Evolutionary conservation across 2,329 filamentous ascomycete genomes (phyloP), one percentile per base, ranked within the genome.

Genomic region (Trichoderma atrobrunneum): DNA sequence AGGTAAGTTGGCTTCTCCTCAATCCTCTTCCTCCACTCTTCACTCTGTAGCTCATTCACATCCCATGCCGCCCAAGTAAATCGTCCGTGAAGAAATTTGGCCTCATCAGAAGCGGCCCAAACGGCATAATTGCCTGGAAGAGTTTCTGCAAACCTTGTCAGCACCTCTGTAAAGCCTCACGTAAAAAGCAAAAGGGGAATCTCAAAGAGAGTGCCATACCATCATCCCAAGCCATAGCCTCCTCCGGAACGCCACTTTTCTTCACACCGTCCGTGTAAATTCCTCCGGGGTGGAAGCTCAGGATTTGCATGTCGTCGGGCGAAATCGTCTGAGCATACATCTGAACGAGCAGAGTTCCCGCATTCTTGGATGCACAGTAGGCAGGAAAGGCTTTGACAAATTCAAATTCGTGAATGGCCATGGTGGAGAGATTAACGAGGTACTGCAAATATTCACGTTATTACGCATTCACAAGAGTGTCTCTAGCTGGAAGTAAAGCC

Each of bases 51-150:
- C 56, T 76, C 74, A n/a, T 75, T 77, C 1, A 84, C 78, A 73
- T 85, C 84, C 83, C 84, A 85, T 14, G 79, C 78, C 10, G 80
- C 77, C 78, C 80, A 82, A 2, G 82, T 77, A 36, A 81, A 81
- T 30, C 81, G 82, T 5, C 81, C 80, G 59, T 81, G 82, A 18
- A 85, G 73, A 60, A 85, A 84, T 6, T 70, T 73, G 3, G 84
- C 82, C 69, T 84, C 80, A 0, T 77, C 72, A 3, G 78, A 79
- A 3, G 82, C 79, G 2, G 80, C 75, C 84, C 83, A 85, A 4
- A 84, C 79, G 11, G 76, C 73, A 59, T 83, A 85, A 32, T 78
- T 60, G 0, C 72, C 74, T 1, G 74, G 60, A 24, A 76, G 67
- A 8, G 74, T 62, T 21, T 26, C 65, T 70, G 3, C 1, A 54